Evolutionary conservation across 805 yeast genomes (phyloP).

Genomic region (Wickerhamiella dianesei): DNA sequence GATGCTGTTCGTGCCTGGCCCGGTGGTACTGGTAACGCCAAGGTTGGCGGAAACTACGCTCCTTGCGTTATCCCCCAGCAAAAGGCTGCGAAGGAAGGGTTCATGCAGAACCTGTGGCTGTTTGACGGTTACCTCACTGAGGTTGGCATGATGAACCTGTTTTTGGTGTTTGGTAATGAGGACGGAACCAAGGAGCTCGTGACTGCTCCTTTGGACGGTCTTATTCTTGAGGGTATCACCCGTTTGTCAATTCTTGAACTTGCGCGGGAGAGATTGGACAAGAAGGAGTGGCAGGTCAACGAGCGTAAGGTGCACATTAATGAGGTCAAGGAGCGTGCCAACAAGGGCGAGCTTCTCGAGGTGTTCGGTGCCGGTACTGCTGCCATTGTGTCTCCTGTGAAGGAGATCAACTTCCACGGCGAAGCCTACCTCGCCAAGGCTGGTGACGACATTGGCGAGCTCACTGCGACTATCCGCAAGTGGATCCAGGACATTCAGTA

Average conservation of each 20-base stretch:
- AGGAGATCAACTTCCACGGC: conserved; percentile 70
- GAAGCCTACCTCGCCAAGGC: conserved; percentile 32
- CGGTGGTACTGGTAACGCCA: conserved; percentile 94
- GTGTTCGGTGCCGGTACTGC: conserved; percentile 98
- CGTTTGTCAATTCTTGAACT: conserved; percentile 75
- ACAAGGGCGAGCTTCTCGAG: conserved; percentile 73
- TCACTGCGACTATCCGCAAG: conserved; percentile 59
- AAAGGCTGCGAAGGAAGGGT: conserved; percentile 83
- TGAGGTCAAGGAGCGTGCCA: conserved; percentile 70
- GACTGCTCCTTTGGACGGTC: conserved; percentile 95
- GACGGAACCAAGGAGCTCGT: conserved; percentile 79
- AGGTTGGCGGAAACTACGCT: conserved; percentile 95
- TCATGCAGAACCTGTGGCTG: conserved; percentile 92
- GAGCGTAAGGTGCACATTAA: conserved; percentile 74
- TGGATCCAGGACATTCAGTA: conserved; percentile 90
- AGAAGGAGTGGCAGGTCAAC: conserved; percentile 63
- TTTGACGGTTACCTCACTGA: conserved; percentile 82
- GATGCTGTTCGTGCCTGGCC: conserved; percentile 98
- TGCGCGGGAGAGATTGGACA: conserved; percentile 61
- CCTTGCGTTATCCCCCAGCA: conserved; percentile 85
- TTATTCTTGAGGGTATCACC: conserved; percentile 92
- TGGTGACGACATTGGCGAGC: conserved; percentile 49
- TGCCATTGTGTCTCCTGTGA: conserved; percentile 89
- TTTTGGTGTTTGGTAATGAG: conserved; percentile 65
- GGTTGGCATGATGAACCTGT: conserved; percentile 96